These are phyloP conservation scores for Chaetomidium leptoderma DNA, from an alignment of 495 filamentous ascomycete genomes.

Conservation along the genomic window DNA sequence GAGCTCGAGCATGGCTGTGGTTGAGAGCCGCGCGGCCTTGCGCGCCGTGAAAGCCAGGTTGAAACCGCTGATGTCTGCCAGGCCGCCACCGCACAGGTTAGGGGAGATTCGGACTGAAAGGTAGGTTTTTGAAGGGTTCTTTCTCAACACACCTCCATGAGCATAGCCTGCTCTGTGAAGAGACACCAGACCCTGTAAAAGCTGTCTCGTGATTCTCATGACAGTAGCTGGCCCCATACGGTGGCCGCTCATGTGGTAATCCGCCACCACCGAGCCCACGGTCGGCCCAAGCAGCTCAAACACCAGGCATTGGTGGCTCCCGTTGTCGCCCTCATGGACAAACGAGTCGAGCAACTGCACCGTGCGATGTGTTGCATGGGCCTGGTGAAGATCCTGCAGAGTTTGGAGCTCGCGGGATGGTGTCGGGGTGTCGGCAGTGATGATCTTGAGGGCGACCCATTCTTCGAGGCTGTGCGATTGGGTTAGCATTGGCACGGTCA, in stretches of 20 bases:
- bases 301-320: conserved; percentile 43
- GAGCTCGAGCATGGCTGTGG: conserved; percentile 33
- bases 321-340: conserved; percentile 39
- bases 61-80: conserved; percentile 21
- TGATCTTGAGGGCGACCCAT: conserved; percentile 42
- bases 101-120: no score
- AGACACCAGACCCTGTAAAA: conserved; percentile 29
- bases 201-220: conserved; percentile 29
- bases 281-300: conserved; percentile 44
- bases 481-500: no score
- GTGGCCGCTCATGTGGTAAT: conserved; percentile 20
- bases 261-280: conserved; percentile 9
- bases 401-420: neutral
- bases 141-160: conserved; percentile 31
- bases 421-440: conserved; percentile 21
- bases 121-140: no score
- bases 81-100: no score
- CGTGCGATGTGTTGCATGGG: conserved; percentile 21
- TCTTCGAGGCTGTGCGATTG: neutral
- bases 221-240: neutral
- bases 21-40: conserved; percentile 22
- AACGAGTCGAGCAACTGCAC: conserved; percentile 41
- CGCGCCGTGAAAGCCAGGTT: conserved; percentile 22
- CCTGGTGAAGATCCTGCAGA: neutral
- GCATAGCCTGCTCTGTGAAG: conserved; percentile 36